phyloP scores from a whole-genome alignment of 176 grass and related monocot species.

The Stipa capillata region DNA sequence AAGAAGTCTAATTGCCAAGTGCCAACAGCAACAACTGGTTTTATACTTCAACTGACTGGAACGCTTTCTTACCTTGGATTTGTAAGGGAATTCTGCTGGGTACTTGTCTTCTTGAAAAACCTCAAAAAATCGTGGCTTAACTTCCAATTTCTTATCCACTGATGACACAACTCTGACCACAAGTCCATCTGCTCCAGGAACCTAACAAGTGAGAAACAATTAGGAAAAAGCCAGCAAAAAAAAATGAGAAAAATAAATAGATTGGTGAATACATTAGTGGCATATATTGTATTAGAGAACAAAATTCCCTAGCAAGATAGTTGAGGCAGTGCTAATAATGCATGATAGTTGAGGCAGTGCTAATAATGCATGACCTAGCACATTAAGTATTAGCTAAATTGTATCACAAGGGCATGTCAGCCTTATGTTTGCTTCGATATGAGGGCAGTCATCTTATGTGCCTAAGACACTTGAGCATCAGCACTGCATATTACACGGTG shows the following conservation, averaged over 20 bases:
- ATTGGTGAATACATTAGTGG: conserved; percentile 2
- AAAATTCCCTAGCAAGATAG: not conserved
- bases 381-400: not conserved
- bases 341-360: not conserved
- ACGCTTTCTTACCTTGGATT: conserved; percentile 68
- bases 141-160: conserved; percentile 93
- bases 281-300: not conserved
- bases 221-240: conserved; percentile 8
- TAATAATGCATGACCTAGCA: not conserved
- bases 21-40: not conserved
- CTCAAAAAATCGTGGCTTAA: conserved; percentile 72
- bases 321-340: not conserved
- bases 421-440: not conserved
- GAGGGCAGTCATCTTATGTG: not conserved
- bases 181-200: conserved; percentile 77
- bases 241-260: not conserved
- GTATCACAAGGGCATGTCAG: not conserved
- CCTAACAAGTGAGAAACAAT: conserved; percentile 36
- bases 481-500: not conserved
- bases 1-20: not conserved
- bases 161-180: conserved; percentile 95
- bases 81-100: conserved; percentile 83
- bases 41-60: not conserved
- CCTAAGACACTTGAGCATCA: not conserved
- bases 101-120: conserved; percentile 82